Conservation (phyloP, 345 rosid genomes). For the Conringia planisiliqua region DNA sequence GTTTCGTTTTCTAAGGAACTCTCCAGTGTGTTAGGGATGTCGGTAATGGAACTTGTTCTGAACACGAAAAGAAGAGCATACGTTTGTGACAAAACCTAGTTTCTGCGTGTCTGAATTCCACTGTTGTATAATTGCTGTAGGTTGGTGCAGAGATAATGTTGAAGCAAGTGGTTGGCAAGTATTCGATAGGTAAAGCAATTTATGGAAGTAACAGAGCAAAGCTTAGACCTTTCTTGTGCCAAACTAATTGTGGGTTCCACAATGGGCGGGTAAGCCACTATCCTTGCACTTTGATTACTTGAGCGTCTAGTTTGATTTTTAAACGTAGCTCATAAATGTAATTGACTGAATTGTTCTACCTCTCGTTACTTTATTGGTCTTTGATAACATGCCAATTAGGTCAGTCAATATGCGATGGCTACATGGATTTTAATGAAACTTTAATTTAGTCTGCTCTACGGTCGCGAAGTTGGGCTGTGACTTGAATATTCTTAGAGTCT, state of each 20-base stretch:
- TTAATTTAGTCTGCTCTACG: neutral
- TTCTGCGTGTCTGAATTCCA: neutral
- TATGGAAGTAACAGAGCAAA: slow-evolving; percentile 32
- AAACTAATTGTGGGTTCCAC: slow-evolving; percentile 38
- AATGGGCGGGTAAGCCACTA: slow-evolving; percentile 41
- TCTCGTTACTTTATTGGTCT: neutral
- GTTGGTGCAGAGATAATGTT: slow-evolving; percentile 37
- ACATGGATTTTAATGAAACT: neutral
- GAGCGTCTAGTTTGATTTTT: neutral
- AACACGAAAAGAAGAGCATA: neutral
- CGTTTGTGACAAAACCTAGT: neutral
- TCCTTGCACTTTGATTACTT: neutral
- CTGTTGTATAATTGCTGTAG: neutral
- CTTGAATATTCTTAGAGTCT: neutral
- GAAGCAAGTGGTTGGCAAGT: slow-evolving; percentile 48
- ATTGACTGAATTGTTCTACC: neutral
- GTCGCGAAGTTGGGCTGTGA: neutral
- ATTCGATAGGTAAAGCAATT: slow-evolving; percentile 22
- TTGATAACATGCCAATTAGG: neutral
- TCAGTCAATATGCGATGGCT: neutral
- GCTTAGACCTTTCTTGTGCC: slow-evolving; percentile 39
- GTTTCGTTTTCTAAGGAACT: neutral
- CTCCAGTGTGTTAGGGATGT: neutral
- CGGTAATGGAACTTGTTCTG: neutral
- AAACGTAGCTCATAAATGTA: neutral